Conservation (phyloP, 768 basidiomycete species). For the Agaricus subrufescens region DNA sequence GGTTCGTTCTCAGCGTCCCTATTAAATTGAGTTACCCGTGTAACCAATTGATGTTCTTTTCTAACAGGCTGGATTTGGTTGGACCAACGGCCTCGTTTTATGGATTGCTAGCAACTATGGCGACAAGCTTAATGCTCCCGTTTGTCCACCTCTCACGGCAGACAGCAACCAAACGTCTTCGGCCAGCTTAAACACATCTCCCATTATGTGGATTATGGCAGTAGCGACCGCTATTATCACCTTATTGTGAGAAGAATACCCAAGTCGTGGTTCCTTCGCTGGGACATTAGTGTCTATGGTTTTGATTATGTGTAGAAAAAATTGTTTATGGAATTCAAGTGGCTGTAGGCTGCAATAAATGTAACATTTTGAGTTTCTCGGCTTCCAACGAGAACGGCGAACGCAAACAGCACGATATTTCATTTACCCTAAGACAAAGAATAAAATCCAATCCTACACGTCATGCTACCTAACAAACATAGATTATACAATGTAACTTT, state of each 20-base stretch:
- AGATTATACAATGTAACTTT: too few species aligned
- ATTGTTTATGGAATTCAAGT: too few species aligned
- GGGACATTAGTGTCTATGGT: too few species aligned
- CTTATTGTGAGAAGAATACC: not conserved
- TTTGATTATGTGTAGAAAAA: too few species aligned
- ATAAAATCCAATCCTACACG: too few species aligned
- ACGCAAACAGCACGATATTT: too few species aligned
- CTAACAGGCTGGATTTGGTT: constrained; percentile 70
- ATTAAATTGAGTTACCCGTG: not conserved
- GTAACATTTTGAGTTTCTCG: too few species aligned
- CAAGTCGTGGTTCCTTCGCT: not conserved
- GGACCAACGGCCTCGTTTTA: constrained; percentile 81
- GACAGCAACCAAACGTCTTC: constrained; percentile 1
- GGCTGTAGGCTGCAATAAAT: too few species aligned
- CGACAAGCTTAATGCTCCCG: constrained; percentile 48
- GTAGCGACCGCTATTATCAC: not conserved
- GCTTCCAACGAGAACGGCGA: too few species aligned
- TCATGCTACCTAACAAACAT: too few species aligned
- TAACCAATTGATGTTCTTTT: not conserved
- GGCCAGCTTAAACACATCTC: not conserved
- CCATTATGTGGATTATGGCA: not conserved
- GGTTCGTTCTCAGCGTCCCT: constrained; percentile 25
- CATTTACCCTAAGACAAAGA: too few species aligned
- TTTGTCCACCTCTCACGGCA: constrained; percentile 45
- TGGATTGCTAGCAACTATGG: constrained; percentile 74